Percentiles rank a stretch among this genome's conserved stretches.
Conservation (phyloP, 768 basidiomycete species). For the Scleroderma citrinum region DNA sequence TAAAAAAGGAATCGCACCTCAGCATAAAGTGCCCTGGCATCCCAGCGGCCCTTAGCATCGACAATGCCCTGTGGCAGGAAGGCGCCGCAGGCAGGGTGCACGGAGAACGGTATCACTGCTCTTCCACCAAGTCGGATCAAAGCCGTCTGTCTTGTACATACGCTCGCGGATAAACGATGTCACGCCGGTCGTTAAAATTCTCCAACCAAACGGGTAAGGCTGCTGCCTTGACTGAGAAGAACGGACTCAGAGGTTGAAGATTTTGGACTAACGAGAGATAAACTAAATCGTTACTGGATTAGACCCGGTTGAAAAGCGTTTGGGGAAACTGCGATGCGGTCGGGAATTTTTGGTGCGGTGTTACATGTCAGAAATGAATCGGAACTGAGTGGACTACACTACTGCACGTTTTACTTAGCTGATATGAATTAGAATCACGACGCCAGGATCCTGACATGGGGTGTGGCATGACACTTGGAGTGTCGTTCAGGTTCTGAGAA, state of each 20-base stretch:
- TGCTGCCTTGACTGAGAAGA: too few species aligned
- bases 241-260: too few species aligned
- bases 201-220: not conserved
- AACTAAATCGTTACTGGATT: too few species aligned
- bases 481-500: not conserved
- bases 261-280: too few species aligned
- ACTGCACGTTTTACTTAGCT: not conserved
- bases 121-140: not conserved
- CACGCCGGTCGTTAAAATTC: not conserved
- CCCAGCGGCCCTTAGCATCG: not conserved
- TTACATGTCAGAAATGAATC: not conserved
- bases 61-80: not conserved
- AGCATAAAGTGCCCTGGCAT: not conserved
- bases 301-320: not conserved
- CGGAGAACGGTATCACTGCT: not conserved
- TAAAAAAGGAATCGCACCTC: not conserved
- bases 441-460: not conserved
- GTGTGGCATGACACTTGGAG: not conserved
- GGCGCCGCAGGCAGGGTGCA: not conserved
- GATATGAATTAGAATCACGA: not conserved
- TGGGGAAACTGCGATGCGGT: too few species aligned
- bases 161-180: not conserved
- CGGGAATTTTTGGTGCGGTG: not conserved
- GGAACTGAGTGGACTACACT: not conserved
- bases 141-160: not conserved